Conservation (phyloP, 768 basidiomycete species). For the Phanerodontia chrysosporium region DNA sequence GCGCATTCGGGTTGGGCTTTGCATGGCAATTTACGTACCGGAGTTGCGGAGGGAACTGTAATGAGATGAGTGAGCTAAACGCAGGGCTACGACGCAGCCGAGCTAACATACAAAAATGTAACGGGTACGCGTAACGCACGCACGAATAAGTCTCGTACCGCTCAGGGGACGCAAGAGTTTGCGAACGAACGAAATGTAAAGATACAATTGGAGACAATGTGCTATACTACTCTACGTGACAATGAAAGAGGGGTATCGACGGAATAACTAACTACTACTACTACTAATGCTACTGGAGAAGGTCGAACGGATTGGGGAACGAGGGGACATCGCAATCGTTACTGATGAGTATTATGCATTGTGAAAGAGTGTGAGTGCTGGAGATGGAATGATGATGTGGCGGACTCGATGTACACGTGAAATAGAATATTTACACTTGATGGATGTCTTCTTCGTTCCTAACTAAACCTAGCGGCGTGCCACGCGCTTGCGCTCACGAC, state of each 20-base stretch:
- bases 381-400: neutral
- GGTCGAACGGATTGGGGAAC: neutral
- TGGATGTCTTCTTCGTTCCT: neutral
- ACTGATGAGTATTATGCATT: neutral
- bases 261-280: neutral
- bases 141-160: too few species aligned
- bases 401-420: neutral
- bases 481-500: slow-evolving; percentile 70
- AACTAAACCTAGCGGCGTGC: slow-evolving; percentile 50
- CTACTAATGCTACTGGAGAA: slow-evolving; percentile 1
- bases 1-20: too few species aligned
- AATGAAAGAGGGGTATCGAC: neutral
- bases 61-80: too few species aligned
- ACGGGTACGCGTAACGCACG: too few species aligned
- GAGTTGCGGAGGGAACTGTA: too few species aligned
- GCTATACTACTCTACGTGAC: slow-evolving; percentile 5
- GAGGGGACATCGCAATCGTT: neutral
- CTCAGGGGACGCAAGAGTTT: too few species aligned
- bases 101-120: too few species aligned
- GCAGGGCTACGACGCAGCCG: too few species aligned
- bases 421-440: neutral
- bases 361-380: neutral
- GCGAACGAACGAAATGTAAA: neutral
- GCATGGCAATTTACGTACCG: too few species aligned
- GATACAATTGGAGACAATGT: slow-evolving; percentile 3